Percentiles rank a stretch among this genome's conserved stretches.
Conservation (phyloP, 345 rosid genomes). For the Trapa bicornis region DNA sequence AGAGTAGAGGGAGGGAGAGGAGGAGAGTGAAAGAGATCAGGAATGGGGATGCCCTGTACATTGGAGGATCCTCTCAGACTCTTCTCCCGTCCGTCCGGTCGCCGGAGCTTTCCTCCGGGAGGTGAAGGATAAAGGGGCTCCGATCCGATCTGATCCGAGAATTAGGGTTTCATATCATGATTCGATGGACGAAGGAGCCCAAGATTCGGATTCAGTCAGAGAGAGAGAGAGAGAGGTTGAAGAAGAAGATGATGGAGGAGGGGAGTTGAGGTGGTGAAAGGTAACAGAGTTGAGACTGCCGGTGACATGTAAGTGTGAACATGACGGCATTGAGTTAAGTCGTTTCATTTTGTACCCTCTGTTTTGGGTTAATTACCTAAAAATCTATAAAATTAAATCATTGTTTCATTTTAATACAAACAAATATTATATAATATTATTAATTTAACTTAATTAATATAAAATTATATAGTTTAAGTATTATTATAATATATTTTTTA, state of each 20-base stretch:
- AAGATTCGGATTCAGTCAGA: background rate
- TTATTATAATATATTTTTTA: no score
- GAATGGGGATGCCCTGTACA: background rate
- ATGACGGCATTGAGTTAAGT: background rate
- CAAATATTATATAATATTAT: no score
- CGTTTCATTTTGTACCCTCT: background rate
- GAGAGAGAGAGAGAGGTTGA: background rate
- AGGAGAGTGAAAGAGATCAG: conserved; percentile 10
- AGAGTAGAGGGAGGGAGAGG: conserved; percentile 43
- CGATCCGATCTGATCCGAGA: background rate
- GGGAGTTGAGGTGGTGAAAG: background rate
- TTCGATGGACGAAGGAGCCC: background rate
- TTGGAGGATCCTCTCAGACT: background rate
- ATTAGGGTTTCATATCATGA: background rate
- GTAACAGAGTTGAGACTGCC: background rate
- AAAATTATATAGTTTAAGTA: no score
- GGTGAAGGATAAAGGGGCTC: background rate
- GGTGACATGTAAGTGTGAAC: background rate
- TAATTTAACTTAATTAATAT: no score
- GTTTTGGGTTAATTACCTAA: background rate
- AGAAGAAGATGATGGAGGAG: background rate
- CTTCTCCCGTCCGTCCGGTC: background rate
- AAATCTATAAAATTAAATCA: no score
- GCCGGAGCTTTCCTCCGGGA: no score
- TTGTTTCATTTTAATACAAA: no score